Base-by-base conservation (phyloP, 2,329 filamentous ascomycete species). In the Mollisia scopiformis region DNA sequence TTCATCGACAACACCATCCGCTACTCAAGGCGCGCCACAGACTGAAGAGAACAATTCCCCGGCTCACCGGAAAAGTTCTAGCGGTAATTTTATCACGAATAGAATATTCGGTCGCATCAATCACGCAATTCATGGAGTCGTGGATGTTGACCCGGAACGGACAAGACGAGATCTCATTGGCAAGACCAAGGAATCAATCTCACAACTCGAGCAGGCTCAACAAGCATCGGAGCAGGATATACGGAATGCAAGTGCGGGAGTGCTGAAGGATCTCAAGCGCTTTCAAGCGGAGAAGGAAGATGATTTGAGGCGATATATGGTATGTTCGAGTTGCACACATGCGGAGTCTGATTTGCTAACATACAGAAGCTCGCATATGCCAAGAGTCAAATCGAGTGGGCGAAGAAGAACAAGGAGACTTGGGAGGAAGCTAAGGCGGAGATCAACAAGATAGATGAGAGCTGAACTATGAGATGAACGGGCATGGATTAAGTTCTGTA, bases 281-380 rank as follows among this genome's bases (percentile, higher is more conserved):
- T 99, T 99, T 77, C 96, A 99, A 76, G 82, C 82, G 61, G 93
- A 98, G 77, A 99, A 99, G 77, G 96, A 99, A 77, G 92, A 94
- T 54, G 95, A 99, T 74, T 76, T 99, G 71, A 89, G 88, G 72
- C 87, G 91, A 65, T 98, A 98, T 75, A 99, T 99, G 95, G 95
- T 97, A 80, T 79, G 90, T 78, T 30, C 30, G n/a, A n/a, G n/a
- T n/a, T n/a, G n/a, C n/a, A n/a, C n/a, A n/a, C n/a, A n/a, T n/a
- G n/a, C n/a, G n/a, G n/a, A n/a, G n/a, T 28, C 13, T 47, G 21
- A 47, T 23, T 39, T 23, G 31, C 65, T 67, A 63, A 72, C 41
- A 39, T 30, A 54, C 33, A n/a, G 7, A 13, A 91, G 88, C 82
- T 91, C 68, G 86, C 87, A 59, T 91, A 91, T 73, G 89, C 88